These are phyloP conservation scores for Pseudopyrenochaeta lycopersici DNA, from an alignment of 2,329 filamentous ascomycete species.

Conservation along the genomic window DNA sequence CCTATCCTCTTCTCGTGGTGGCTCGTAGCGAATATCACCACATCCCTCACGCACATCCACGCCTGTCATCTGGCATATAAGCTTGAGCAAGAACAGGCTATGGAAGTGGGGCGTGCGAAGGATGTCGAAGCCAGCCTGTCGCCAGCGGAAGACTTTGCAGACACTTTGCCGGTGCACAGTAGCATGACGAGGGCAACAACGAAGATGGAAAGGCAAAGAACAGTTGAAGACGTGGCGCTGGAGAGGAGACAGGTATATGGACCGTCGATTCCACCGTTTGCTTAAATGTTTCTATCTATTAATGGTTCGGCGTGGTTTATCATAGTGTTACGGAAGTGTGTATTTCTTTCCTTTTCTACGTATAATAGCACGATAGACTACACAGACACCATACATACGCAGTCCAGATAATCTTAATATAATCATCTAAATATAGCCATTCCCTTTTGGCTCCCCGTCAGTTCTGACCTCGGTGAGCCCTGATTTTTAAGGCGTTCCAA, in stretches of 20 bases:
- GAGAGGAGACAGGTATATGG: constrained; percentile 26
- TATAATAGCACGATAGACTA: too few relatives aligned
- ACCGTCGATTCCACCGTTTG: constrained; percentile 21
- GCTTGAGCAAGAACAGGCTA: constrained; percentile 3
- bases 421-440: too few relatives aligned
- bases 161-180: constrained; percentile 3
- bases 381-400: too few relatives aligned
- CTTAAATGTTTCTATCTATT: neutral
- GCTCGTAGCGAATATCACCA: constrained; percentile 30
- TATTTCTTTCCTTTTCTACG: too few relatives aligned
- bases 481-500: too few relatives aligned
- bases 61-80: constrained; percentile 34
- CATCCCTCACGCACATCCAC: constrained; percentile 26
- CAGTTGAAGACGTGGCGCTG: constrained; percentile 2
- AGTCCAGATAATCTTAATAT: too few relatives aligned
- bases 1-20: constrained; percentile 56
- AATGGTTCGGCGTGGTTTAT: too few relatives aligned
- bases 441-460: too few relatives aligned
- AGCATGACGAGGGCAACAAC: constrained; percentile 2
- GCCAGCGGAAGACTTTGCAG: neutral
- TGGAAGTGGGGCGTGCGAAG: constrained; percentile 2
- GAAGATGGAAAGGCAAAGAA: constrained; percentile 13
- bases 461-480: too few relatives aligned
- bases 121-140: constrained; percentile 3
- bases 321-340: too few relatives aligned